These are phyloP conservation scores for Pseudofabraea citricarpa DNA, from an alignment of 2,329 filamentous ascomycete species.

Conservation along the genomic window DNA sequence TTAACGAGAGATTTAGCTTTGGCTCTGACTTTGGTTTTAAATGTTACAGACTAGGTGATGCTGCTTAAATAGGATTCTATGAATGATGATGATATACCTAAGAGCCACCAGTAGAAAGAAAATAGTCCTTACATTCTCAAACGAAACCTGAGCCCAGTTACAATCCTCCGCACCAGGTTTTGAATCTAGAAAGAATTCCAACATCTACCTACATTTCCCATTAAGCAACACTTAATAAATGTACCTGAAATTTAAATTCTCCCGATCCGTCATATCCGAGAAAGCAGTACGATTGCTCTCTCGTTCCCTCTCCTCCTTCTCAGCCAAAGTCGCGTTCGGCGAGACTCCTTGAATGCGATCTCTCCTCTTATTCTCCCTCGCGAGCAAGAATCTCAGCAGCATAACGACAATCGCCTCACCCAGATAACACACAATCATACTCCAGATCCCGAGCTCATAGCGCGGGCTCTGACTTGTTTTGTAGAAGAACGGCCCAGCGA, in stretches of 20 bases:
- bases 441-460: constrained; percentile 36
- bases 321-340: background rate
- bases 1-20: no score
- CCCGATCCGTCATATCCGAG: constrained; percentile 17
- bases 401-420: constrained; percentile 35
- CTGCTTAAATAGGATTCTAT: no score
- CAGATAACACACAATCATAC: constrained; percentile 37
- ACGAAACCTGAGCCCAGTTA: no score
- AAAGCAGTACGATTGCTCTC: constrained; percentile 30
- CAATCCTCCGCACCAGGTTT: no score
- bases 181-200: no score
- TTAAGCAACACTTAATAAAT: no score
- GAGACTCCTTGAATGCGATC: constrained; percentile 13
- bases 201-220: no score
- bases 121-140: no score
- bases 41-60: no score
- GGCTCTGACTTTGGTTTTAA: no score
- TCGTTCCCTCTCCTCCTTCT: constrained; percentile 3
- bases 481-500: constrained; percentile 55
- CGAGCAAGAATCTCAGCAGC: constrained; percentile 33
- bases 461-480: constrained; percentile 41
- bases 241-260: constrained; percentile 19
- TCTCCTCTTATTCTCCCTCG: constrained; percentile 35
- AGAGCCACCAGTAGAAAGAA: no score
- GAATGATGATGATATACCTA: no score